Percentiles rank a stretch among this genome's conserved stretches.
phyloP scores from a whole-genome alignment of 2,329 filamentous ascomycete genomes.

The Didymella exigua region DNA sequence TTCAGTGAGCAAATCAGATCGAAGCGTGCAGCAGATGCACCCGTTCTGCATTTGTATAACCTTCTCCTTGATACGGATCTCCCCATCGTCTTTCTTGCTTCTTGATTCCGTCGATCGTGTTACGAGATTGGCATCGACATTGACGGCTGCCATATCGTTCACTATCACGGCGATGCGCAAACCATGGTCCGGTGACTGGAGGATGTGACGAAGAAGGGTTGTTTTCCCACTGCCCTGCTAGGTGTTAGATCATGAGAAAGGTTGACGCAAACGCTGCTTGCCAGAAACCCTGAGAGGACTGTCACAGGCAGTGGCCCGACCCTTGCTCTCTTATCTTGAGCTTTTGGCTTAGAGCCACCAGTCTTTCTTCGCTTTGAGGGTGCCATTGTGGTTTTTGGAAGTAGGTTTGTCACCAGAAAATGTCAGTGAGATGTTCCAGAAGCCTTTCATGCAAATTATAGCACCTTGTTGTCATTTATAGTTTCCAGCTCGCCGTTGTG shows the following conservation, averaged over 20 bases:
- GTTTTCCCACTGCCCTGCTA: slow-evolving; percentile 71
- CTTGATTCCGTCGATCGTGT: slow-evolving; percentile 52
- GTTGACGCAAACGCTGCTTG: slow-evolving; percentile 30
- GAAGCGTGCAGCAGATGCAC: slow-evolving; percentile 77
- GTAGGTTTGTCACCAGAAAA: not conserved
- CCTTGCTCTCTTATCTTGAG: slow-evolving; percentile 15
- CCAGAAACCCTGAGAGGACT: slow-evolving; percentile 65
- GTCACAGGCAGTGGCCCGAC: slow-evolving; percentile 60
- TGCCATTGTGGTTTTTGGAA: slow-evolving; percentile 20
- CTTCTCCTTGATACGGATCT: slow-evolving; percentile 66
- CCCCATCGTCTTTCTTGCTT: slow-evolving; percentile 25
- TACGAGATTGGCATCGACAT: slow-evolving; percentile 69
- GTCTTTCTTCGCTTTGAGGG: slow-evolving; percentile 29
- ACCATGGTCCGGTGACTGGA: slow-evolving; percentile 67
- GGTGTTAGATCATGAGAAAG: slow-evolving; percentile 3
- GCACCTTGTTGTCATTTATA: slow-evolving; percentile 24
- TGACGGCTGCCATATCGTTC: slow-evolving; percentile 69
- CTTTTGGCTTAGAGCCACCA: slow-evolving; percentile 11
- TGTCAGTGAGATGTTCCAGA: not conserved
- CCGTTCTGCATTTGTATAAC: slow-evolving; percentile 71
- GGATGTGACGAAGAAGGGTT: slow-evolving; percentile 71
- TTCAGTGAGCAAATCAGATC: slow-evolving; percentile 73
- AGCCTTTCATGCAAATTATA: not conserved
- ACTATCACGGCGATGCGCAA: slow-evolving; percentile 74
- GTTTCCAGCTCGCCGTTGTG: slow-evolving; percentile 23